phyloP scores from a whole-genome alignment of 192 early-diverging fungal genomes.

The Chytriomyces sp. region DNA sequence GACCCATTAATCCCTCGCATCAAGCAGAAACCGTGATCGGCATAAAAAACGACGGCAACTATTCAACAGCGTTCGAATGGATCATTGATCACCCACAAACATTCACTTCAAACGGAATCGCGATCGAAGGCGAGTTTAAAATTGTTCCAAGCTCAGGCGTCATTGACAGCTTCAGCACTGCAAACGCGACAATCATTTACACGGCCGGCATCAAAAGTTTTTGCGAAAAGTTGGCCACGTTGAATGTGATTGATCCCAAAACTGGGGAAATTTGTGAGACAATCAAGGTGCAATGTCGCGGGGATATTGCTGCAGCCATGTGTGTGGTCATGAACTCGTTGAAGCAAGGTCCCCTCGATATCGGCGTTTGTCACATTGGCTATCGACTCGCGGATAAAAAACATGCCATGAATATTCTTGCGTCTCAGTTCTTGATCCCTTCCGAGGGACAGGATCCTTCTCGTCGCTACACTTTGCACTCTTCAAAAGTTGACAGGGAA shows the following conservation, averaged over 20 bases:
- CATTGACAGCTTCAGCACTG: conserved; percentile 21
- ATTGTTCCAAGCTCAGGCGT: conserved; percentile 37
- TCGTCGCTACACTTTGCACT: neutral
- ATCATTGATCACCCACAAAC: conserved; percentile 20
- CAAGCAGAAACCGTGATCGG: conserved; percentile 17
- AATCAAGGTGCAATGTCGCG: conserved; percentile 42
- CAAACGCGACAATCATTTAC: conserved; percentile 38
- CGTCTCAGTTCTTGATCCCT: conserved; percentile 28
- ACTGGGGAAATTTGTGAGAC: conserved; percentile 11
- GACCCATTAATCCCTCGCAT: neutral
- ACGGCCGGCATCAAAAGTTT: conserved; percentile 46
- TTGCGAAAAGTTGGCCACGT: conserved; percentile 31
- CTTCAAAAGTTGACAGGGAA: neutral
- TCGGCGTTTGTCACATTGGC: conserved; percentile 46
- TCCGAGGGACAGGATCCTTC: neutral
- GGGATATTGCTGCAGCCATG: conserved; percentile 38
- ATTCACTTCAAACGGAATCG: conserved; percentile 20
- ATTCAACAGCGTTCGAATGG: conserved; percentile 41
- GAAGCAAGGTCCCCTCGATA: conserved; percentile 54
- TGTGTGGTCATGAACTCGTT: conserved; percentile 43
- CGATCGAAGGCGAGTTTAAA: conserved; percentile 44
- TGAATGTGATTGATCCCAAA: conserved; percentile 45
- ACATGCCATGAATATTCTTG: conserved; percentile 19
- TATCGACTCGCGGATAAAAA: neutral
- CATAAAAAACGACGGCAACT: conserved; percentile 44